Evolutionary conservation across 139 green algal species (phyloP), one percentile per base, ranked within the genome.

Genomic region (Closterium sp.): DNA sequence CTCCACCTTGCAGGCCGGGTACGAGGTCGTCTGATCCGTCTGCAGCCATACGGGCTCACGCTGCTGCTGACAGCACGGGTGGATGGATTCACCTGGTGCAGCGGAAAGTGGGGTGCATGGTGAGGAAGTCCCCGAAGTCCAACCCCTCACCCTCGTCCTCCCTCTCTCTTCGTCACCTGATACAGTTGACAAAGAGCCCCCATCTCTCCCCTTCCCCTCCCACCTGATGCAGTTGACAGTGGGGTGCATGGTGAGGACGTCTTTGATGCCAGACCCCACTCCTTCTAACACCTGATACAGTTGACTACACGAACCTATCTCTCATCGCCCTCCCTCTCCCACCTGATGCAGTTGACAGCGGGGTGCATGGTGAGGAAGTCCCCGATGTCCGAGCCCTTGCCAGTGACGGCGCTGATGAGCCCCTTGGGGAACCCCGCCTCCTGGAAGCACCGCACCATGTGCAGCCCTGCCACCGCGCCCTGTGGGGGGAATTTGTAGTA

Each of bases 61-160:
- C n/a, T n/a, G n/a, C n/a, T n/a, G n/a, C n/a, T n/a, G n/a, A n/a
- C n/a, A n/a, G 64, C 64, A 83, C 64, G 16, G 64, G 16, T 16
- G 64, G 12, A 83, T 16, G 64, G n/a, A 35, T 12, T 8, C 30
- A 93, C 85, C 94, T 97, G 92, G 98, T 98, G 96, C 96, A 97
- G 94, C 97, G 97, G 86, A 96, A 96, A 0, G 34, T 34, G 4
- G 96, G 95, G 95, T 99, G 98, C 33, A 89, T 95, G 32, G 97
- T 98, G 35, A 99, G 94, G 95, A 97, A 99, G 95, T 99, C 97
- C 23, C 98, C 98, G 91, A 99, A 99, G 95, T 99, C 98, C 30
- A 87, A 95, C 87, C 97, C 97, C 84, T 95, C 95, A 55, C 97
- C 97, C 69, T 84, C 5, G 23, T 84, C 69, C 5, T 84, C 5